Percentiles rank a stretch among this genome's conserved stretches.
These are phyloP conservation scores for Botryotinia globosa DNA, from an alignment of 2,329 filamentous ascomycete species.

Conservation along the genomic window DNA sequence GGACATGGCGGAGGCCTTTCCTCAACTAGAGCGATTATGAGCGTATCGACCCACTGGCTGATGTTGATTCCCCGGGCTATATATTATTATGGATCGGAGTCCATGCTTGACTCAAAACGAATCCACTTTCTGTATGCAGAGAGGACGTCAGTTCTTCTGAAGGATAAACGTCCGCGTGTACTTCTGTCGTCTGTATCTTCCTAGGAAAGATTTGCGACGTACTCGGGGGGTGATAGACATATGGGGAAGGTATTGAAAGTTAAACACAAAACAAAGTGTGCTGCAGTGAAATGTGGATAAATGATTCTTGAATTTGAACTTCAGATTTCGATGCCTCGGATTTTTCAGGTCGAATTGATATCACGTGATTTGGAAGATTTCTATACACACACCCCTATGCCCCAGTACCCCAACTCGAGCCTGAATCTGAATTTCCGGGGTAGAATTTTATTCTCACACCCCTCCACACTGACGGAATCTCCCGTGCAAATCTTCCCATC, in stretches of 20 bases:
- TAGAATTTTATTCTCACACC: not conserved
- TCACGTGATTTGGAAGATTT: not conserved
- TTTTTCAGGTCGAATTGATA: not conserved
- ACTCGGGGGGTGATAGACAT: not conserved
- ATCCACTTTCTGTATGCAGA: not conserved
- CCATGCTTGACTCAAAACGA: not conserved
- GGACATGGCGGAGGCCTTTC: not conserved
- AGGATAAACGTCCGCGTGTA: not conserved
- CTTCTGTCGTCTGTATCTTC: not conserved
- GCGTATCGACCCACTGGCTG: not conserved
- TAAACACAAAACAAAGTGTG: not conserved
- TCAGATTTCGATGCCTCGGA: not conserved
- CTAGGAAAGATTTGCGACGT: not conserved
- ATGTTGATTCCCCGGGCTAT: not conserved
- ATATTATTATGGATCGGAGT: not conserved
- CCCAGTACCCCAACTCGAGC: not conserved
- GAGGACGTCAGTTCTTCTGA: not conserved
- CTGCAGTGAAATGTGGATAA: not conserved
- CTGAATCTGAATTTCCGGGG: not conserved
- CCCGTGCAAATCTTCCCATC: not conserved
- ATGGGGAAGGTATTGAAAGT: not conserved
- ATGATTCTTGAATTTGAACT: not conserved
- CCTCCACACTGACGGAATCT: not conserved
- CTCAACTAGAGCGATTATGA: not conserved
- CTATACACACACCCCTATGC: not conserved